Evolutionary conservation across 1,284 basidiomycete genomes (phyloP), one percentile per base, ranked within the genome.

Genomic region (Microbotryum saponariae): DNA sequence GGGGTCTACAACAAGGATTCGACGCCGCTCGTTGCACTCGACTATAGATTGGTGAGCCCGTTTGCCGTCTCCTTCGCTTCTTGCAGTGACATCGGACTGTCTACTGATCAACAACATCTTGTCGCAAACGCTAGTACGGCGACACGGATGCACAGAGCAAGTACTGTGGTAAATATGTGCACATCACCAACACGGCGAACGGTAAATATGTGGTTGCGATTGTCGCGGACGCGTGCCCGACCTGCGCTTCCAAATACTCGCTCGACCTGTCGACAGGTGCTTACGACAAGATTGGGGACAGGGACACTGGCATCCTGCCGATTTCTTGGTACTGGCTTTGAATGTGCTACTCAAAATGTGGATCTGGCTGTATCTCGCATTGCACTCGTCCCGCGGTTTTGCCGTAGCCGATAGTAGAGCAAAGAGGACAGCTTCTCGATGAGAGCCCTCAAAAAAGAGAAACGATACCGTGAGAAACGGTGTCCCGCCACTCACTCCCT

Each of bases 211-310:
- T 63, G 2, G 51, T 53, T 12, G 62, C 62, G 0, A 54, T 51
- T 21, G 65, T 68, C 25, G 61, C 63, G 33, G 91, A 93, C 71
- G 84, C 80, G 31, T 94, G 91, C 81, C 90, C 90, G n/a, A 84
- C 84, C 10, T 97, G 92, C 79, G 44, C 70, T 0, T 81, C 81
- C 65, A 56, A 59, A 44, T 78, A 85, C 74, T 86, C 84, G 25
- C 83, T 97, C 72, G 92, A 97, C 74, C 81, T 96, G 62, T 91
- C 88, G 16, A 66, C 74, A n/a, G 83, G 73, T 54, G 85, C 89
- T 29, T 96, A 94, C 82, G 60, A 78, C 51, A 69, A 74, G 20
- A 82, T 93, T 59, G 85, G 82, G 46, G 70, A 74, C 60, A 74
- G 80, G 58, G 74, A 72, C 8, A 77, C 82, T 44, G 90, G 90